A percentile compares a stretch with the other conserved stretches of the same genome.
Conservation (phyloP, 2,329 filamentous ascomycete genomes). For the Cordyceps pruinosa region DNA sequence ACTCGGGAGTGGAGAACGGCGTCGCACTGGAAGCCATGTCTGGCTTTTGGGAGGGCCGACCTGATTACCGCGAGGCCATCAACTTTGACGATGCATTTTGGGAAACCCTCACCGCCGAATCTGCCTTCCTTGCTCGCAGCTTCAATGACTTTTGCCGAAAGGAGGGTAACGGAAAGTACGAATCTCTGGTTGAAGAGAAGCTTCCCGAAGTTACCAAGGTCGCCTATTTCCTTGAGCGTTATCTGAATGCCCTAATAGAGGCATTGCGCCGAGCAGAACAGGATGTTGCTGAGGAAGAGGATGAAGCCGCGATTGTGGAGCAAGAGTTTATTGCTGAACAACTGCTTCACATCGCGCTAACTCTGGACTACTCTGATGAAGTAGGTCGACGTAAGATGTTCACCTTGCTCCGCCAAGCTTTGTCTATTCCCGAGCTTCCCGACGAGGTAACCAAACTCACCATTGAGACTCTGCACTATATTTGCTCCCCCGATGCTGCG, state of each 20-base stretch:
- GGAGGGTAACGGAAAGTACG: slow-evolving; percentile 66
- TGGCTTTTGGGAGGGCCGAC: slow-evolving; percentile 90
- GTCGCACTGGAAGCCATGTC: slow-evolving; percentile 92
- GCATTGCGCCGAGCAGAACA: slow-evolving; percentile 52
- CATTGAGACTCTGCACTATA: slow-evolving; percentile 72
- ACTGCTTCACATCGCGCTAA: slow-evolving; percentile 82
- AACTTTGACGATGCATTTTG: slow-evolving; percentile 69
- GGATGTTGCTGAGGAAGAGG: slow-evolving; percentile 52
- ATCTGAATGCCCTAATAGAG: slow-evolving; percentile 63
- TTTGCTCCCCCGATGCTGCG: slow-evolving; percentile 67
- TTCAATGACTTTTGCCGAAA: slow-evolving; percentile 89
- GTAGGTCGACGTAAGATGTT: slow-evolving; percentile 96
- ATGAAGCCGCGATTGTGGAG: slow-evolving; percentile 79
- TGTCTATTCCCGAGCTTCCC: slow-evolving; percentile 80
- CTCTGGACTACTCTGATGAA: slow-evolving; percentile 95
- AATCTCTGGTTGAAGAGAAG: slow-evolving; percentile 79
- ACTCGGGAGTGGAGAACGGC: slow-evolving; percentile 81
- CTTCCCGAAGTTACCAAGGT: slow-evolving; percentile 90
- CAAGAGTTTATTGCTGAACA: slow-evolving; percentile 96
- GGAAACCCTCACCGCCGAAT: slow-evolving; percentile 76
- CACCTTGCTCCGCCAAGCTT: slow-evolving; percentile 73
- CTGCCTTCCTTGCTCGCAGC: slow-evolving; percentile 81
- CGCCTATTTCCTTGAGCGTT: slow-evolving; percentile 77
- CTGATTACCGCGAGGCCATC: slow-evolving; percentile 69
- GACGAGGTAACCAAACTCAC: slow-evolving; percentile 89